Conservation (phyloP, 257 asterid species). For the Salvia rosmarinus region DNA sequence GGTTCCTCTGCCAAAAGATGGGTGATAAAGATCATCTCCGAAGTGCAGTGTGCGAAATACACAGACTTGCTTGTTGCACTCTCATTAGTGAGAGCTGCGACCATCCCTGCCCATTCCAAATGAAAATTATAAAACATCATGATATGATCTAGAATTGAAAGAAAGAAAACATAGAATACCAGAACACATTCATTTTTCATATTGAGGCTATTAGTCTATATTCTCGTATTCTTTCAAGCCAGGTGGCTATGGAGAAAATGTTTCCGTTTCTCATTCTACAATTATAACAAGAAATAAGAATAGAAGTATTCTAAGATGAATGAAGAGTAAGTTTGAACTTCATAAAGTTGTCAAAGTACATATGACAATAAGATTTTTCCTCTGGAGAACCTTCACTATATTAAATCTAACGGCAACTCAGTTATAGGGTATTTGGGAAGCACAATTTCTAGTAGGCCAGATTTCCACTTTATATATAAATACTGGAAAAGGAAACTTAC, state of each 20-base stretch:
- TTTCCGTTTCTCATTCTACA: neutral
- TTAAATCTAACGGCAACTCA: neutral
- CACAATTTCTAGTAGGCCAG: neutral
- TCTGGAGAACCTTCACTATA: neutral
- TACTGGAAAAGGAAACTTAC: slow-evolving; percentile 43
- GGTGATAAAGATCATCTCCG: slow-evolving; percentile 98
- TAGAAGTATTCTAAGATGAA: neutral
- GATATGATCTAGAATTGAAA: neutral
- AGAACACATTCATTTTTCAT: slow-evolving; percentile 1
- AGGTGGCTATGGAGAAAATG: neutral
- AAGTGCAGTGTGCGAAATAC: slow-evolving; percentile 94
- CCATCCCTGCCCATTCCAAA: slow-evolving; percentile 68
- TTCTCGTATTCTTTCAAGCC: neutral
- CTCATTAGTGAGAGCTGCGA: slow-evolving; percentile 95
- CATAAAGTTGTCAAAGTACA: neutral
- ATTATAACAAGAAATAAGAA: slow-evolving; percentile 1
- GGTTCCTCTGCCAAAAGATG: slow-evolving; percentile 94
- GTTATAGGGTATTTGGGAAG: neutral
- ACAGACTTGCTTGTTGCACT: slow-evolving; percentile 99
- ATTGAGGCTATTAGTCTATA: neutral
- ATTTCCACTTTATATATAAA: neutral
- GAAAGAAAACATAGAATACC: neutral
- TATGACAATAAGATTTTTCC: neutral
- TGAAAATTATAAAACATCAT: neutral
- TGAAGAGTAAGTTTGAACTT: neutral